Evolutionary conservation across 1,139 yeast genomes (phyloP).

Genomic region (Hansenula lynferdii): DNA sequence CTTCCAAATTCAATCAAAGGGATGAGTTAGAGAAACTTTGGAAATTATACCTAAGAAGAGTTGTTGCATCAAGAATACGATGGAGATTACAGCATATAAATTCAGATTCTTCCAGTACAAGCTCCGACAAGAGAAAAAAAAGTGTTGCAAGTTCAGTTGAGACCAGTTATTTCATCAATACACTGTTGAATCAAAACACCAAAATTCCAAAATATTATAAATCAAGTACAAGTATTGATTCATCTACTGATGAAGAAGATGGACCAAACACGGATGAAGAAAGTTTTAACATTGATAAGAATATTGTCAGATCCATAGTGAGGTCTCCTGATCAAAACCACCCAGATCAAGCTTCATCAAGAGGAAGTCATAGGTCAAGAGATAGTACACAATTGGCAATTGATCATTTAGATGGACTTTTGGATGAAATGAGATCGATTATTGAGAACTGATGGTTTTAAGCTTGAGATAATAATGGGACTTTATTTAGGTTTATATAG

Average conservation of each 20-base stretch:
- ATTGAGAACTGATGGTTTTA: no score
- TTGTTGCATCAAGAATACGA: constrained; percentile 22
- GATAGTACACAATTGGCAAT: background rate
- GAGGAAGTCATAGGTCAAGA: background rate
- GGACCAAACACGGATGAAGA: constrained; percentile 1
- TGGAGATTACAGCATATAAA: constrained; percentile 21
- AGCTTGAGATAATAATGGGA: no score
- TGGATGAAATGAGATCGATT: constrained; percentile 1
- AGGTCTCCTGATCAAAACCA: no score
- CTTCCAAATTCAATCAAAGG: constrained; percentile 11
- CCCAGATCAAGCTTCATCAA: background rate
- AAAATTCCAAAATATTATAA: constrained; percentile 1
- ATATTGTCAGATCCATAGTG: no score
- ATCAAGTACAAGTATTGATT: no score
- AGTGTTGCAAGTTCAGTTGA: constrained; percentile 18
- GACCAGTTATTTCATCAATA: constrained; percentile 16
- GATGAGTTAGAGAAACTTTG: constrained; percentile 18
- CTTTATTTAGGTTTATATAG: no score
- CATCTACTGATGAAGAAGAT: no score
- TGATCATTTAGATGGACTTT: background rate
- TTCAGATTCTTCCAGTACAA: constrained; percentile 2
- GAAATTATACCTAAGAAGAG: constrained; percentile 23
- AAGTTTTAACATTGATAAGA: no score
- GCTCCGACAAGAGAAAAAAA: background rate
- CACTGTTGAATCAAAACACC: constrained; percentile 3